Conservation (phyloP, 305 asterid genomes). For the Rubia tinctorum region DNA sequence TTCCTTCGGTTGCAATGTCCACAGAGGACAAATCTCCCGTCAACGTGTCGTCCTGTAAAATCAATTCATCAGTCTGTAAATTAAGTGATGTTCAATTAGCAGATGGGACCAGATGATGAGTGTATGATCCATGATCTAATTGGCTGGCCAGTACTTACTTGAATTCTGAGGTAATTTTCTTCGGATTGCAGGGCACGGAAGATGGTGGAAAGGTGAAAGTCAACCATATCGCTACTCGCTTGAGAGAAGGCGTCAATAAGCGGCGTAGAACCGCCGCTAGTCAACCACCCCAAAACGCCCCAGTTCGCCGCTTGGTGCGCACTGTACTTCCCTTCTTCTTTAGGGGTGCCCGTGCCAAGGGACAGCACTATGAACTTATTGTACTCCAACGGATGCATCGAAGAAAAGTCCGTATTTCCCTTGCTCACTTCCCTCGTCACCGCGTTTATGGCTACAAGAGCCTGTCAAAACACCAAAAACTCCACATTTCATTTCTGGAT, state of each 20-base stretch:
- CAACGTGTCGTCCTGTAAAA: too few species aligned
- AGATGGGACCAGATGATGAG: too few species aligned
- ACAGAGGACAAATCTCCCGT: too few species aligned
- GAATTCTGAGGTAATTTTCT: neutral
- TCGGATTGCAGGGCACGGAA: neutral
- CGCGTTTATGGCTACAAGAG: neutral
- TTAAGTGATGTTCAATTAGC: too few species aligned
- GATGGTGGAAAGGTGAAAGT: neutral
- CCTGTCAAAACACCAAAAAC: neutral
- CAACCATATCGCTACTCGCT: conserved; percentile 1
- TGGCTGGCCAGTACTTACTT: neutral
- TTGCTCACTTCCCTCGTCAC: neutral
- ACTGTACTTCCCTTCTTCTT: neutral
- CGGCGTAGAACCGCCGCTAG: neutral
- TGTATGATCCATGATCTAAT: too few species aligned
- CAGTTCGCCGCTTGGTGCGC: neutral
- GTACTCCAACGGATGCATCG: neutral
- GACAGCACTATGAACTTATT: conserved; percentile 1
- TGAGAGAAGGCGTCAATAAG: conserved; percentile 1
- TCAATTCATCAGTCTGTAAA: too few species aligned
- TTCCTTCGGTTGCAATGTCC: too few species aligned
- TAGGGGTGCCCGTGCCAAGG: neutral
- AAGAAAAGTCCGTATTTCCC: neutral
- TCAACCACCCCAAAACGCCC: neutral
- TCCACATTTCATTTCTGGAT: too few species aligned